Base-by-base conservation (phyloP, 2,329 filamentous ascomycete genomes). In the Immersiporthe knoxdaviesiana region DNA sequence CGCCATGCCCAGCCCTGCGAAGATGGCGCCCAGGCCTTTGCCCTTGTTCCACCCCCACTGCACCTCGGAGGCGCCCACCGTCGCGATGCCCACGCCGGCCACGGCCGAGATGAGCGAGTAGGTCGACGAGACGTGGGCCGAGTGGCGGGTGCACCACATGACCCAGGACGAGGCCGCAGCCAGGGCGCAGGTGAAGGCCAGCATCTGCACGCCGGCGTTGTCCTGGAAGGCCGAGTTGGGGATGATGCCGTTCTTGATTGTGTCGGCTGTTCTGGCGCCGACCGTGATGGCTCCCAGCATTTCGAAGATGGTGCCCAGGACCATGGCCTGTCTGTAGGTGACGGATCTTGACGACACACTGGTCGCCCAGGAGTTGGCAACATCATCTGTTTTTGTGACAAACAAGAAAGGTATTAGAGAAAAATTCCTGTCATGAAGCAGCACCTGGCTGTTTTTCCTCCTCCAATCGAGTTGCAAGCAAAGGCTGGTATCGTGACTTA, bases 351-450 rank as follows among this genome's bases (percentile, higher is more conserved):
- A 94, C 27, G 92, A 94, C 70, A 94, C 91, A 75, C 88, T 91
- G 74, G 92, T 94, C 10, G 92, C 92, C 90, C 91, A 94, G 64
- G 92, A 83, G 81, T 95, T 95, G 76, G 92, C 92, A 68, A 95
- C 92, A 91, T 94, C 92, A 80, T 94, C 89, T 91, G 70, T 65
- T 47, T 7, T 47, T 7, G 44, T 47, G 44, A 47, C 7, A 68
- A n/a, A 14, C 37, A 11, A n/a, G 21, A 18, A 47, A 41, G 30
- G 32, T 24, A 35, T 4, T 35, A 4, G 35, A 8, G 35, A 35
- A 4, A 60, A 10, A 39, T 39, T 39, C 6, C 39, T 52, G 10
- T 41, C 7, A 35, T 35, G 35, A 35, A 8, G 4, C 35, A 35
- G 4, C 35, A 35, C 35, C 35, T 35, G 35, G 8, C 35, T 35